These are phyloP conservation scores for Quercus bicolor DNA, from an alignment of 306 rosid species.

Conservation along the genomic window DNA sequence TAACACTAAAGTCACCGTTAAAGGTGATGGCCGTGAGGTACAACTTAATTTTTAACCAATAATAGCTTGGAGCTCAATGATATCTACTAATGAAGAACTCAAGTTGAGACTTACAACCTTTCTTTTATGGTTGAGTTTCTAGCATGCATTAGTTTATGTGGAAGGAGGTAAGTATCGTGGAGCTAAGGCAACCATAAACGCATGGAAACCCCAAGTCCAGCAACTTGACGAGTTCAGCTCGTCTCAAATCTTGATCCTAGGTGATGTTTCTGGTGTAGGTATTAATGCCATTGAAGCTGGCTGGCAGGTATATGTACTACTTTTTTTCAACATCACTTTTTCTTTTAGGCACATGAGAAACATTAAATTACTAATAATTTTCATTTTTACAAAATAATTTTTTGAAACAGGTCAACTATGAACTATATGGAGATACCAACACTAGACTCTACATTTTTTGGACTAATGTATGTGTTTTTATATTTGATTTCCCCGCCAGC, in stretches of 20 bases:
- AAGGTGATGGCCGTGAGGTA: slow-evolving; percentile 63
- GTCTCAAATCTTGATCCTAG: slow-evolving; percentile 52
- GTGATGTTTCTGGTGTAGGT: slow-evolving; percentile 53
- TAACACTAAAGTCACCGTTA: slow-evolving; percentile 31
- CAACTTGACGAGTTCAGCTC: slow-evolving; percentile 53
- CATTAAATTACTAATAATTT: slow-evolving; percentile 1
- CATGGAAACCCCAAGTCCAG: slow-evolving; percentile 56
- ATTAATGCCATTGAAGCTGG: slow-evolving; percentile 62
- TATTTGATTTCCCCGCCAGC: not conserved
- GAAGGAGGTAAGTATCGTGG: slow-evolving; percentile 49
- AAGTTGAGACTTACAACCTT: not conserved
- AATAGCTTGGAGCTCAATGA: too few relatives aligned
- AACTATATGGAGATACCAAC: slow-evolving; percentile 51
- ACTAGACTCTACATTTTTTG: slow-evolving; percentile 62
- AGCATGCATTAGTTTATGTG: slow-evolving; percentile 60
- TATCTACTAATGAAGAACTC: too few relatives aligned
- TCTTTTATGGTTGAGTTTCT: slow-evolving; percentile 13
- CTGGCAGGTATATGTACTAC: slow-evolving; percentile 41
- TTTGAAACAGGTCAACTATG: slow-evolving; percentile 46
- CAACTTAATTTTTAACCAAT: not conserved
- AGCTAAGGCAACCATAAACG: slow-evolving; percentile 59
- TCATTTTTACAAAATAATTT: slow-evolving; percentile 1
- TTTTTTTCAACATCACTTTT: not conserved
- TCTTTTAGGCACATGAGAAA: not conserved
- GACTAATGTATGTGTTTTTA: slow-evolving; percentile 36